These are phyloP conservation scores for Lactifluus volemus DNA, from an alignment of 768 basidiomycete species.

Conservation along the genomic window DNA sequence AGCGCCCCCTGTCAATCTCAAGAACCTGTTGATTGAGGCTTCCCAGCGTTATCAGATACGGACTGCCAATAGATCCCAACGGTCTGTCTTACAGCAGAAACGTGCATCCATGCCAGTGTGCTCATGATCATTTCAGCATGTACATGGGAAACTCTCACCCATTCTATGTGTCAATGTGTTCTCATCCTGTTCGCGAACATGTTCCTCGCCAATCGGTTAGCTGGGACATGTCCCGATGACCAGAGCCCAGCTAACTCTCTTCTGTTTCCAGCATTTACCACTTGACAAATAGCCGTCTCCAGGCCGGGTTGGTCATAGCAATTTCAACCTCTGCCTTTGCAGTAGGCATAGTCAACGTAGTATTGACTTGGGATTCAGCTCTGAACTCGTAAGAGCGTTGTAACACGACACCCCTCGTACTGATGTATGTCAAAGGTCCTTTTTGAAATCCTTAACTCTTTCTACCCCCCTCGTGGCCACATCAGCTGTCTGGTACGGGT, in stretches of 20 bases:
- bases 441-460: neutral
- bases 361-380: neutral
- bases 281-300: neutral
- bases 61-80: neutral
- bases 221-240: neutral
- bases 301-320: neutral
- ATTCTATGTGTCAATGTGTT: neutral
- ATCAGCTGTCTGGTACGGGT: neutral
- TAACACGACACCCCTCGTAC: neutral
- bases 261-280: neutral
- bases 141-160: neutral
- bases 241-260: no score
- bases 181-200: neutral
- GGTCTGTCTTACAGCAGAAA: neutral
- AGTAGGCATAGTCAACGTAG: neutral
- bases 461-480: neutral
- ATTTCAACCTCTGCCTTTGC: neutral
- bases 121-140: neutral
- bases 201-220: neutral
- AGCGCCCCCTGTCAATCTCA: neutral
- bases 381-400: neutral
- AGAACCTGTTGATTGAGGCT: neutral
- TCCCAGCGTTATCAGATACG: neutral
- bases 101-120: neutral
- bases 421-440: neutral